These are phyloP conservation scores for Musa acuminata DNA, from an alignment of 176 grass and related monocot genomes.

Conservation along the genomic window DNA sequence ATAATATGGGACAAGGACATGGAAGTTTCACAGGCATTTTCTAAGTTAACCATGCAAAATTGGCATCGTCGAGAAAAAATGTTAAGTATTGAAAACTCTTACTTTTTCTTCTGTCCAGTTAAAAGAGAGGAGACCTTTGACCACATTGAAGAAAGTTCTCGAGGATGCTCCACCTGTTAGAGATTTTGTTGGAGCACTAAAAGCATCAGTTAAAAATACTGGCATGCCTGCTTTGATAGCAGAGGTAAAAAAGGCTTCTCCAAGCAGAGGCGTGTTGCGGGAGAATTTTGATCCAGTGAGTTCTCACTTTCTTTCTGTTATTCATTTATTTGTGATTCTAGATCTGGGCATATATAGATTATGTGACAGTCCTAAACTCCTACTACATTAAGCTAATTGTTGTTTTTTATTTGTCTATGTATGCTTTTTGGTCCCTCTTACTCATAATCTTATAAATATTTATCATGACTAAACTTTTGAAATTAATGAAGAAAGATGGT, in stretches of 20 bases:
- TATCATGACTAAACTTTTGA: background rate
- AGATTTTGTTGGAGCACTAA: slow-evolving; percentile 56
- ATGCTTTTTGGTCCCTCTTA: background rate
- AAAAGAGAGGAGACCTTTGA: slow-evolving; percentile 69
- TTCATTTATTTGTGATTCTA: slow-evolving; percentile 5
- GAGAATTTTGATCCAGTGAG: slow-evolving; percentile 85
- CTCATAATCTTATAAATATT: background rate
- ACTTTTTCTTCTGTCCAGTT: slow-evolving; percentile 25
- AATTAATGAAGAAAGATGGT: background rate
- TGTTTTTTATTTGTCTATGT: background rate
- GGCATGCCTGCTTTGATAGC: slow-evolving; percentile 78
- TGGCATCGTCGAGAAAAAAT: background rate
- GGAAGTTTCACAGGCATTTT: slow-evolving; percentile 59
- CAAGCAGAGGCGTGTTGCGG: slow-evolving; percentile 68
- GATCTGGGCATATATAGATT: no score
- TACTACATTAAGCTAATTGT: background rate
- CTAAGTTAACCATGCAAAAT: background rate
- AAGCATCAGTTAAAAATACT: slow-evolving; percentile 33
- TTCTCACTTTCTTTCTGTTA: background rate
- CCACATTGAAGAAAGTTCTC: slow-evolving; percentile 47
- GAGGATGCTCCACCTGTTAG: slow-evolving; percentile 46
- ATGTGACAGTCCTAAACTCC: background rate
- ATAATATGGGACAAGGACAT: slow-evolving; percentile 80
- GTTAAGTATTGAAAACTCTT: background rate
- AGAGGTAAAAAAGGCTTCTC: slow-evolving; percentile 94